Evolutionary conservation across 371 early-diverging fungal genomes (phyloP), one percentile per base, ranked within the genome.

Genomic region (Gilbertella persicaria): DNA sequence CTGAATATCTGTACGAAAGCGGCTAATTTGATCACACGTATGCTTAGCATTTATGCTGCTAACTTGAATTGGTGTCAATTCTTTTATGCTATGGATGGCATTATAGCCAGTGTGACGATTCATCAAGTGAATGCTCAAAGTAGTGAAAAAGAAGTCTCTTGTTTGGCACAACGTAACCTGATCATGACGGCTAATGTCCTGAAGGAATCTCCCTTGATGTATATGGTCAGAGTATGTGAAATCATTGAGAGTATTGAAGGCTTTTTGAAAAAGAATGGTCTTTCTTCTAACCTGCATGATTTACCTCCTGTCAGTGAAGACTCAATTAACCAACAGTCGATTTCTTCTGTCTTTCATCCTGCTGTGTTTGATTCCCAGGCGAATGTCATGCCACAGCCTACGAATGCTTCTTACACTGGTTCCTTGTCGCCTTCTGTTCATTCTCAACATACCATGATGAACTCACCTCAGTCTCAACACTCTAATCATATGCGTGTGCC

Each of bases 211-310:
- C 83, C 79, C 13, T 62, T 75, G 10, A 40, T 64, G 0, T 79
- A 83, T 28, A 79, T 78, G 74, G 65, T 66, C 7, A 76, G 71
- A 48, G 64, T 83, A 29, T 64, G 68, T 30, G 76, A 58, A 47
- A 81, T 68, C 48, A 79, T 71, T 46, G 76, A 64, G 50, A 78
- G 61, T 58, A 82, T 73, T 37, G 74, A 64, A 36, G 70, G 28
- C 66, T 61, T 61, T 42, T 61, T 61, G 50, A 61, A 54, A 7
- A 55, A 54, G 54, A 61, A 61, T 29, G 36, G 33, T 6, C 35
- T 61, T 0, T 61, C 51, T 23, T 45, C 61, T 19, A 40, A 61
- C 53, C 44, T 72, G 58, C 55, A 48, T 56, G 66, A 65, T 10
- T 21, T 79, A 2, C 79, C 79, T 14, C 51, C 63, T 45, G 60